Conservation (phyloP, 768 basidiomycete species). For the Phanerodontia chrysosporium region DNA sequence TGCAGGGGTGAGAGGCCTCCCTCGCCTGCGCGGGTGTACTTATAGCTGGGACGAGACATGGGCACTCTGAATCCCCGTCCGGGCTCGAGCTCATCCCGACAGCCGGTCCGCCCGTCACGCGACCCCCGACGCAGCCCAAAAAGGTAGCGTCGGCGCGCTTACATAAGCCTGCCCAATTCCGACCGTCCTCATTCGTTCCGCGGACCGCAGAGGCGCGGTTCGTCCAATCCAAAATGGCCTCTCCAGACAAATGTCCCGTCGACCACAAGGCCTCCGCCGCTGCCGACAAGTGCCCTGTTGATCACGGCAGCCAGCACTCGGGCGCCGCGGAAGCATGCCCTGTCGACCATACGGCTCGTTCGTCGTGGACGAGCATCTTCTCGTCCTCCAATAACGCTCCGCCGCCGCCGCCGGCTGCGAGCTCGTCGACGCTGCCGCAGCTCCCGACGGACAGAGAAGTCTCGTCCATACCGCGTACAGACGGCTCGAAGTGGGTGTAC, state of each 20-base stretch:
- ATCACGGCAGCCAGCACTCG: constrained; percentile 21
- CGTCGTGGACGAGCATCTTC: constrained; percentile 26
- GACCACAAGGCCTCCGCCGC: constrained; percentile 10
- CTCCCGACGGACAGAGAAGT: constrained; percentile 74
- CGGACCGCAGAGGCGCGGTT: background rate
- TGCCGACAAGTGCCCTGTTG: constrained; percentile 28
- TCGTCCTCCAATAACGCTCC: constrained; percentile 7
- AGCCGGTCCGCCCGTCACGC: constrained; percentile 1
- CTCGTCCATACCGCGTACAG: constrained; percentile 81
- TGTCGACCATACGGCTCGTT: constrained; percentile 54
- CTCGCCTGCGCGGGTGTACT: background rate
- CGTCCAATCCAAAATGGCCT: constrained; percentile 2
- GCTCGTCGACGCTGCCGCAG: background rate
- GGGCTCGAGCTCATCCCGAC: background rate
- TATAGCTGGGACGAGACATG: constrained; percentile 8
- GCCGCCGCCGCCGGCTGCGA: constrained; percentile 10
- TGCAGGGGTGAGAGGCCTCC: background rate
- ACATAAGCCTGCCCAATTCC: constrained; percentile 9
- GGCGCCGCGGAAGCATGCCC: constrained; percentile 42
- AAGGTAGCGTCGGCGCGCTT: background rate
- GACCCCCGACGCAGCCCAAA: constrained; percentile 6
- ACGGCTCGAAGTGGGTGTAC: constrained; percentile 88
- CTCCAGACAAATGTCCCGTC: constrained; percentile 12
- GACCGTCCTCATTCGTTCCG: constrained; percentile 2
- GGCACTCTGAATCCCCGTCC: background rate